Conservation (phyloP, 192 early-diverging fungal genomes). For the Backusella tarrabulga region DNA sequence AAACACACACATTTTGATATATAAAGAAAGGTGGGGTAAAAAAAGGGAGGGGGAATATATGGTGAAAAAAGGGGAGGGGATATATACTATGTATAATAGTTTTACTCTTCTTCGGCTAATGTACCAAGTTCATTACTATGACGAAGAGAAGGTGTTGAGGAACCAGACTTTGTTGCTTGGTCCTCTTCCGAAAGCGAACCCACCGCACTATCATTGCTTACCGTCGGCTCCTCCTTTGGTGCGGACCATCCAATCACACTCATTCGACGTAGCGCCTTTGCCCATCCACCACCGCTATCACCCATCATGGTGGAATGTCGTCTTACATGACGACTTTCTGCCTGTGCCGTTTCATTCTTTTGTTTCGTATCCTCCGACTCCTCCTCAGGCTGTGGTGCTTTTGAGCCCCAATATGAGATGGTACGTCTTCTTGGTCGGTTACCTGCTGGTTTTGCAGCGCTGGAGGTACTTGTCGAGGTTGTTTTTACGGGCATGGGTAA, state of each 20-base stretch:
- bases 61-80: background rate
- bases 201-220: conserved; percentile 13
- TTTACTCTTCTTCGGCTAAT: conserved; percentile 23
- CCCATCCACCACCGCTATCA: conserved; percentile 24
- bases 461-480: background rate
- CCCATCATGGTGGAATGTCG: background rate
- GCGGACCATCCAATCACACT: conserved; percentile 33
- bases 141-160: conserved; percentile 27
- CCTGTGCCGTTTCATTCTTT: background rate
- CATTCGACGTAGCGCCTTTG: conserved; percentile 30
- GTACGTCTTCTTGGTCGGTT: conserved; percentile 31
- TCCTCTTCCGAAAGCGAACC: conserved; percentile 5
- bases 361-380: background rate
- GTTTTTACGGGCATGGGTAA: conserved; percentile 11
- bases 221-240: background rate
- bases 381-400: conserved; percentile 16
- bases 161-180: background rate
- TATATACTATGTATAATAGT: background rate
- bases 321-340: background rate
- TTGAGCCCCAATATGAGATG: conserved; percentile 39
- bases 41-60: background rate
- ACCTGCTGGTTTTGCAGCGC: background rate
- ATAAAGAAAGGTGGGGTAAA: background rate
- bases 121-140: conserved; percentile 28
- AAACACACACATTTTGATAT: background rate